Percentiles rank a stretch among this genome's conserved stretches.
Evolutionary conservation across 2,329 filamentous ascomycete genomes (phyloP).

Genomic region (Thielaviopsis ethacetica): DNA sequence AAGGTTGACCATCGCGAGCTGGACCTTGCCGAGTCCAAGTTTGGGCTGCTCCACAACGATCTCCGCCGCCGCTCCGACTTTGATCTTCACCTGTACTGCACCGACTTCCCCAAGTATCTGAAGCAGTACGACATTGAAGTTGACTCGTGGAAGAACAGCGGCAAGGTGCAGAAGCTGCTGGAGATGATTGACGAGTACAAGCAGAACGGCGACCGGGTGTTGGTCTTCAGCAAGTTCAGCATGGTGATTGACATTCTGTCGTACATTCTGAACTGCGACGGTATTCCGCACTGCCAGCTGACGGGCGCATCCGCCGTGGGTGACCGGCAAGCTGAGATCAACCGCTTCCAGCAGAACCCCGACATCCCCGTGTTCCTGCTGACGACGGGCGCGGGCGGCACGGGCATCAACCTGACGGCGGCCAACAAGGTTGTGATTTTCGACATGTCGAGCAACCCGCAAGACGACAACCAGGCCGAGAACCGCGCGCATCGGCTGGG

Average conservation of each 20-base stretch:
- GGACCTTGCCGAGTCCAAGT: conserved; percentile 32
- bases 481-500: conserved; percentile 92
- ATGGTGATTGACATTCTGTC: conserved; percentile 82
- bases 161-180: conserved; percentile 72
- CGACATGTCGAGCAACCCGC: conserved; percentile 92
- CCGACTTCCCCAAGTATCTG: conserved; percentile 37
- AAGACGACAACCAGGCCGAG: conserved; percentile 96
- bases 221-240: conserved; percentile 90
- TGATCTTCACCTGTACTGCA: conserved; percentile 48
- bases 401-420: conserved; percentile 85
- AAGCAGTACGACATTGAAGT: conserved; percentile 35
- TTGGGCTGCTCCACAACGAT: conserved; percentile 37
- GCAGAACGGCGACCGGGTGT: conserved; percentile 64
- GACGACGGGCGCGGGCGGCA: conserved; percentile 87
- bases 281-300: conserved; percentile 67
- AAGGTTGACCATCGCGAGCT: conserved; percentile 42
- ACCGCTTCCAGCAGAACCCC: conserved; percentile 63
- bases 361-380: conserved; percentile 82
- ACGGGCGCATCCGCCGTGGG: conserved; percentile 72
- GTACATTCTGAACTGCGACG: conserved; percentile 56
- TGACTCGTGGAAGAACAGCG: conserved; percentile 43
- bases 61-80: conserved; percentile 45
- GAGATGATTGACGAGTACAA: conserved; percentile 59
- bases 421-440: conserved; percentile 98
- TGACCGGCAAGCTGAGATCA: conserved; percentile 72